Evolutionary conservation across 306 rosid genomes (phyloP).

Genomic region (Myrica gale): DNA sequence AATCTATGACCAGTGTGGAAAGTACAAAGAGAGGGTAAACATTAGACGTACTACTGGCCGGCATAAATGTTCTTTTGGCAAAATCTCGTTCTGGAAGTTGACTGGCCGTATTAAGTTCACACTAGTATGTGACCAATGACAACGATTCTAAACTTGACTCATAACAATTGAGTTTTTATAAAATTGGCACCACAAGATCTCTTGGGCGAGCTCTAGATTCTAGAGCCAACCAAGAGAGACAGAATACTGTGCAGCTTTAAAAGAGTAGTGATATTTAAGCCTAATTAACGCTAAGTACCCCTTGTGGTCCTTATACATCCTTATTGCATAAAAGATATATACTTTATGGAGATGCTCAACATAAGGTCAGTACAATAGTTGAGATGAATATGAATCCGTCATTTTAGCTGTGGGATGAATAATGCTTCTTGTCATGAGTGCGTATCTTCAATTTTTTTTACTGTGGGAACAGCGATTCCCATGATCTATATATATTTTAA

Average conservation of each 20-base stretch:
- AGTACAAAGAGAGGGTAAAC: not conserved
- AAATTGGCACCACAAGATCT: not conserved
- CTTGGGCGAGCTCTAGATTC: no score
- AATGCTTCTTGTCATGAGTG: no score
- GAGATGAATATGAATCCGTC: not conserved
- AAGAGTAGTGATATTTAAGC: not conserved
- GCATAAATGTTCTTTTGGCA: slow-evolving; percentile 7
- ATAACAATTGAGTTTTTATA: no score
- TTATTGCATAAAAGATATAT: not conserved
- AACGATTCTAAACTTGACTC: slow-evolving; percentile 4
- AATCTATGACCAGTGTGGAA: not conserved
- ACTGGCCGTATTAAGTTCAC: slow-evolving; percentile 4
- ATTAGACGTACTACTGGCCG: slow-evolving; percentile 3
- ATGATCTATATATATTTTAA: no score
- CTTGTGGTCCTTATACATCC: slow-evolving; percentile 2
- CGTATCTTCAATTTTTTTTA: no score
- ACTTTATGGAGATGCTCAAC: not conserved
- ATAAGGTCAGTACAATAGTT: not conserved
- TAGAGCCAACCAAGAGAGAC: no score
- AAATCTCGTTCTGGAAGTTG: not conserved
- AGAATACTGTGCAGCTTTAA: slow-evolving; percentile 6
- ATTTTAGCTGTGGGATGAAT: no score
- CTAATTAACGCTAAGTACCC: not conserved
- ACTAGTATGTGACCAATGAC: not conserved
- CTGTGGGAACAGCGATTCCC: no score